Conservation (phyloP, 371 early-diverging fungal genomes). For the Rhizopus stolonifer region DNA sequence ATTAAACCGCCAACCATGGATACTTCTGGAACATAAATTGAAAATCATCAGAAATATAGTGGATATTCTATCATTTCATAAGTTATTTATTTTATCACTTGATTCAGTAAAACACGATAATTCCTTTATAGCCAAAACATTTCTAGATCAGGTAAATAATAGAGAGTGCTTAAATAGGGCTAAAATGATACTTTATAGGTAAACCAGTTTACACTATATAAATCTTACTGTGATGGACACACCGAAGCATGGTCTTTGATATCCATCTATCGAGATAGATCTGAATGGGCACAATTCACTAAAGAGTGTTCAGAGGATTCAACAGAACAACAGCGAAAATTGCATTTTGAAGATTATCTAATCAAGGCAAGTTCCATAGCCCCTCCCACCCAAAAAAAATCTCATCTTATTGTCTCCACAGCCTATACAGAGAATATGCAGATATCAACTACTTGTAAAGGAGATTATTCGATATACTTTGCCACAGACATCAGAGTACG, state of each 20-base stretch:
- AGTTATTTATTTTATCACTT: conserved; percentile 20
- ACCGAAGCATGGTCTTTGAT: conserved; percentile 35
- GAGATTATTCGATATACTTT: conserved; percentile 44
- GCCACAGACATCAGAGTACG: conserved; percentile 24
- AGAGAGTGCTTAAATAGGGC: too few species aligned
- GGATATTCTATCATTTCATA: conserved; percentile 39
- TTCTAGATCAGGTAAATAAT: conserved; percentile 40
- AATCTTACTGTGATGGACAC: conserved; percentile 44
- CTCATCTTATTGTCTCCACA: too few species aligned
- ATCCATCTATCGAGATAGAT: conserved; percentile 36
- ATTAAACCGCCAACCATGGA: conserved; percentile 37
- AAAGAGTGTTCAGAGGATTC: conserved; percentile 27
- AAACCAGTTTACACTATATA: conserved; percentile 38
- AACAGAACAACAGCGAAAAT: conserved; percentile 17
- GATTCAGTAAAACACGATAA: neutral
- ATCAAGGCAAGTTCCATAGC: conserved; percentile 40
- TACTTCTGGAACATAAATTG: conserved; percentile 29
- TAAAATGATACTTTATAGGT: too few species aligned
- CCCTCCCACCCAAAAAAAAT: too few species aligned
- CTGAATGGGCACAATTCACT: conserved; percentile 42
- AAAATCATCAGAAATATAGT: conserved; percentile 39
- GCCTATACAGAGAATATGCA: conserved; percentile 54
- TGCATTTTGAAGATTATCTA: conserved; percentile 50
- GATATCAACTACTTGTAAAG: conserved; percentile 45
- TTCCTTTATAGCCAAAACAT: conserved; percentile 34